Evolutionary conservation across 805 yeast genomes (phyloP).

Genomic region (Candida easanensis): DNA sequence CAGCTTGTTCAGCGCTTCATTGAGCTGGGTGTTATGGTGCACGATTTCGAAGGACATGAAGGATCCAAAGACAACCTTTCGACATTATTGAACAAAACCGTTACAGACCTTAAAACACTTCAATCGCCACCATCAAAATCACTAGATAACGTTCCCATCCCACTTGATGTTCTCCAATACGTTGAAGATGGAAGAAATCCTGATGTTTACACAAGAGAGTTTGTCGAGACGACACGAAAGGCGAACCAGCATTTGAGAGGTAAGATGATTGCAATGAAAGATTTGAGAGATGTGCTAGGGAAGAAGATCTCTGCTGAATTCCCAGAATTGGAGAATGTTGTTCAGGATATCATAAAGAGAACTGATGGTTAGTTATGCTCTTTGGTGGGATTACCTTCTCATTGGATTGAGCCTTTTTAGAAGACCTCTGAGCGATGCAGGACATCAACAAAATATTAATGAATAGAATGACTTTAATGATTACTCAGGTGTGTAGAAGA

Average conservation of each 20-base stretch:
- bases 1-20: conserved; percentile 74
- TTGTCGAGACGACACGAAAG: conserved; percentile 88
- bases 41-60: conserved; percentile 88
- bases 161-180: conserved; percentile 83
- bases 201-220: conserved; percentile 94
- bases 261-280: conserved; percentile 65
- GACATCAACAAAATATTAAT: no score
- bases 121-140: conserved; percentile 30
- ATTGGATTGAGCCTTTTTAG: no score
- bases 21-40: conserved; percentile 87
- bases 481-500: no score
- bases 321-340: conserved; percentile 64
- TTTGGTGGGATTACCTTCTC: no score
- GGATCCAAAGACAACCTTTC: conserved; percentile 63
- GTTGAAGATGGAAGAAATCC: conserved; percentile 97
- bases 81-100: conserved; percentile 38
- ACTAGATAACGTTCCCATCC: conserved; percentile 49
- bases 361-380: conserved; percentile 30
- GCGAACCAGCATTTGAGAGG: conserved; percentile 88
- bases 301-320: conserved; percentile 70
- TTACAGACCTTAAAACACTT: conserved; percentile 36
- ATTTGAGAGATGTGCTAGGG: conserved; percentile 64
- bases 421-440: no score
- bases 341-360: conserved; percentile 53
- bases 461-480: no score